Conservation (phyloP, 176 grass and related monocot genomes). For the Eragrostis curvula region DNA sequence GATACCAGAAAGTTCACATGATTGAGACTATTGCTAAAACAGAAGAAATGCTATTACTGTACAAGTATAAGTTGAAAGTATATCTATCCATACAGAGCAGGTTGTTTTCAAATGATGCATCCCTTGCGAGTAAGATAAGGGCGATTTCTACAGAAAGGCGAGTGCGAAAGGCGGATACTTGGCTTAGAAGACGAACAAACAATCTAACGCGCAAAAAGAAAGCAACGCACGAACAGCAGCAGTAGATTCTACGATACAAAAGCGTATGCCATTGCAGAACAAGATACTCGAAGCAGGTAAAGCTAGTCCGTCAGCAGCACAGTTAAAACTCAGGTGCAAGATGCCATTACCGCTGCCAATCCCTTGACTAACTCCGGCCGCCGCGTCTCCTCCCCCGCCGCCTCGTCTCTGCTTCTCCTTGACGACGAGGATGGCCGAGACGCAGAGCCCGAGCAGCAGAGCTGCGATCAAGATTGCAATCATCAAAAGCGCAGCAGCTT, state of each 20-base stretch:
- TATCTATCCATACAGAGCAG: neutral
- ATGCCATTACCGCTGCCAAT: neutral
- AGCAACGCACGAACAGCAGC: conserved; percentile 10
- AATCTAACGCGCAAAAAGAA: neutral
- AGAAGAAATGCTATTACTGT: too few species aligned
- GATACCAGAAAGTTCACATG: too few species aligned
- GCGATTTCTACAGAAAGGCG: neutral
- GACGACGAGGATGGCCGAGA: conserved; percentile 22
- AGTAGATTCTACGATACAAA: conserved; percentile 25
- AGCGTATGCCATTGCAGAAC: neutral
- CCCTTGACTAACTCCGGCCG: neutral
- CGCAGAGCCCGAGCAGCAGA: conserved; percentile 28
- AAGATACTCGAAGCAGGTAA: neutral
- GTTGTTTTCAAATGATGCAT: neutral
- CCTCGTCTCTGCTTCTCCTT: conserved; percentile 18
- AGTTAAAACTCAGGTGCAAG: neutral
- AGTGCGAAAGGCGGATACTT: conserved; percentile 36
- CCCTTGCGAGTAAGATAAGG: neutral
- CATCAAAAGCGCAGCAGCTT: conserved; percentile 42
- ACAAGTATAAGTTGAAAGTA: too few species aligned
- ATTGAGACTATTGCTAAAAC: neutral
- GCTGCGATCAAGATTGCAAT: conserved; percentile 38
- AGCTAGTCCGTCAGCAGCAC: neutral
- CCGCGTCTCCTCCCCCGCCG: conserved; percentile 6
- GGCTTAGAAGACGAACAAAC: conserved; percentile 54